Conservation (phyloP, 2,329 filamentous ascomycete genomes). For the Tolypocladium album region DNA sequence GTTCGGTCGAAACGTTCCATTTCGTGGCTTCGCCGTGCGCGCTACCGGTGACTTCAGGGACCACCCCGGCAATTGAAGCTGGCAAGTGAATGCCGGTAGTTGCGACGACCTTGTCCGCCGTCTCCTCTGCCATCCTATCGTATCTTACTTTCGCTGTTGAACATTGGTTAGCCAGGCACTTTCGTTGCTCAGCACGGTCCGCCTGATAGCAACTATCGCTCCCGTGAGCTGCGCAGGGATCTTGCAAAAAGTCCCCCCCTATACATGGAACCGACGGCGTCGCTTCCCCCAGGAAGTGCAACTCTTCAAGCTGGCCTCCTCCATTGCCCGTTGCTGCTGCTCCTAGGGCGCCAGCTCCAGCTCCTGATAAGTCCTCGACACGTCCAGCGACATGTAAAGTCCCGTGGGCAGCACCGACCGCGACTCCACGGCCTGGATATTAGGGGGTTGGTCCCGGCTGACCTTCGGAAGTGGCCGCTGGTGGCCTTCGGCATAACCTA, state of each 20-base stretch:
- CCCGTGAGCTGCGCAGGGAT: neutral
- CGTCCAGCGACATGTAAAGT: constrained; percentile 11
- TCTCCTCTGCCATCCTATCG: neutral
- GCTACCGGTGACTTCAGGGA: neutral
- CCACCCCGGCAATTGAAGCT: neutral
- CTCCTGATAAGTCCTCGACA: constrained; percentile 4
- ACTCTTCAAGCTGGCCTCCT: neutral
- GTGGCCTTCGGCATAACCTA: neutral
- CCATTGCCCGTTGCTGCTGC: neutral
- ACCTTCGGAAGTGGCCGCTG: neutral
- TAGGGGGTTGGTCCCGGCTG: neutral
- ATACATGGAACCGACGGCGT: neutral
- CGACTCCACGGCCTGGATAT: constrained; percentile 7
- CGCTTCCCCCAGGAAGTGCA: neutral
- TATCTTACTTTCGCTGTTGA: neutral
- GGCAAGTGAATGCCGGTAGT: neutral
- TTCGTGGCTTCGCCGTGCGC: neutral
- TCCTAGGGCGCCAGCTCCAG: neutral
- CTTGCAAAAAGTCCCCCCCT: neutral
- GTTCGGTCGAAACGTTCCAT: neutral
- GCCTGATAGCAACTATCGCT: neutral
- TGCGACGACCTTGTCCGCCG: neutral
- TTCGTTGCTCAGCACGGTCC: neutral
- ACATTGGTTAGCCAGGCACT: neutral
- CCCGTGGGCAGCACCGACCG: constrained; percentile 10